Conservation (phyloP, 2,329 filamentous ascomycete species). For the Furcasterigmium furcatum region DNA sequence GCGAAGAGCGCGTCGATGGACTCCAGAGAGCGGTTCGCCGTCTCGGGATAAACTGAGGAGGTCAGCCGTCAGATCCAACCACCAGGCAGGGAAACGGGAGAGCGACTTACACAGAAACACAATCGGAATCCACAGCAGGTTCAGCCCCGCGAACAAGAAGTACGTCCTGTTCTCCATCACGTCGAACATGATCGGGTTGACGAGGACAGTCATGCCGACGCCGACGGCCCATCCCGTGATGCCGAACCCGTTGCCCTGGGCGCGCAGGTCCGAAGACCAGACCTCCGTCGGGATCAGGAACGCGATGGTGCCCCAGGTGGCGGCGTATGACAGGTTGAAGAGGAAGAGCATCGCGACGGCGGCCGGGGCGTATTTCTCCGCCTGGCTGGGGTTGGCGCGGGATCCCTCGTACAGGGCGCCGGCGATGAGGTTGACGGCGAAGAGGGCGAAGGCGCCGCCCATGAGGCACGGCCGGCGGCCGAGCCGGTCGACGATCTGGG, state of each 20-base stretch:
- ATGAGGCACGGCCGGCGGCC: slow-evolving; percentile 39
- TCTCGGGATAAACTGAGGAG: slow-evolving; percentile 35
- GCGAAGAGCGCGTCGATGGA: slow-evolving; percentile 48
- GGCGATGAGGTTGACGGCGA: slow-evolving; percentile 37
- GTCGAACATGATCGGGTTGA: slow-evolving; percentile 50
- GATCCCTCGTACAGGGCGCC: slow-evolving; percentile 39
- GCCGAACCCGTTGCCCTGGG: slow-evolving; percentile 57
- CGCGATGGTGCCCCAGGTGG: slow-evolving; percentile 45
- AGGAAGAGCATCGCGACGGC: slow-evolving; percentile 45
- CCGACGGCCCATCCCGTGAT: slow-evolving; percentile 59
- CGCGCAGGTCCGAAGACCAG: slow-evolving; percentile 51
- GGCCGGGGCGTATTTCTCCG: slow-evolving; percentile 35
- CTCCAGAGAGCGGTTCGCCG: slow-evolving; percentile 42
- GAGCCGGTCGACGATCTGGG: slow-evolving; percentile 46
- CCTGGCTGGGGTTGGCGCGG: slow-evolving; percentile 26
- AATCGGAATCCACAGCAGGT: slow-evolving; percentile 47
- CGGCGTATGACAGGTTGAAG: slow-evolving; percentile 48
- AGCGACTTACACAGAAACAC: slow-evolving; percentile 35
- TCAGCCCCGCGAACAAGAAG: slow-evolving; percentile 48
- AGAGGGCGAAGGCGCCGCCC: slow-evolving; percentile 30
- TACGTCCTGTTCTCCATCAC: slow-evolving; percentile 44
- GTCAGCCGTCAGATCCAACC: too few relatives aligned
- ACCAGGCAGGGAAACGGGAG: background rate
- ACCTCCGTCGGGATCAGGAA: slow-evolving; percentile 53
- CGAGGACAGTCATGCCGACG: slow-evolving; percentile 49